Conservation (phyloP, 1,284 basidiomycete species). For the Anthracocystis setariae region DNA sequence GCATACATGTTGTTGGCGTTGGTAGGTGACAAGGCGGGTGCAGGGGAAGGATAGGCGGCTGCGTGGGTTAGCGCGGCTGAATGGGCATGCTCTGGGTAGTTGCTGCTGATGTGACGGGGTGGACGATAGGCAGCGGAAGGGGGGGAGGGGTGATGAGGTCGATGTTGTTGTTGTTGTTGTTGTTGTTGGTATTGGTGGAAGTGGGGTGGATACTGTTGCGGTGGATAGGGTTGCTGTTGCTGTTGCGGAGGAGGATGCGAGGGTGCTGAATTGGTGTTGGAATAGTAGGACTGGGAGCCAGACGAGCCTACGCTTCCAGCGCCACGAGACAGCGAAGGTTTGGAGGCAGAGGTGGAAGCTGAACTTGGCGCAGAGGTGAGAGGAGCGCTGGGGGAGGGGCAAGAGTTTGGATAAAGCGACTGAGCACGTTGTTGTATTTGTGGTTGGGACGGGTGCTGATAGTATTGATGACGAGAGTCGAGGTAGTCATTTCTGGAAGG, state of each 20-base stretch:
- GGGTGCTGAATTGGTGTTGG: slow-evolving; percentile 16
- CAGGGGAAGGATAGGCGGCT: slow-evolving; percentile 10
- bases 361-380: slow-evolving; percentile 11
- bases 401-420: slow-evolving; percentile 8
- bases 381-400: slow-evolving; percentile 14
- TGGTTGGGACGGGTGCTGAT: slow-evolving; percentile 15
- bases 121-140: slow-evolving; percentile 22
- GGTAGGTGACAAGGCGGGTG: slow-evolving; percentile 15
- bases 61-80: slow-evolving; percentile 28
- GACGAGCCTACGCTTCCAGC: slow-evolving; percentile 44
- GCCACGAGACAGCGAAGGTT: slow-evolving; percentile 19
- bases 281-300: slow-evolving; percentile 43
- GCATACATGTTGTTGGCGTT: slow-evolving; percentile 48
- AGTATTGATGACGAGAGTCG: slow-evolving; percentile 15
- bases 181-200: slow-evolving; percentile 3
- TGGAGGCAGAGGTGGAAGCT: slow-evolving; percentile 19
- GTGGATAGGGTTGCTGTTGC: slow-evolving; percentile 15
- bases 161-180: slow-evolving; percentile 13
- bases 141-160: slow-evolving; percentile 27
- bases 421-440: slow-evolving; percentile 9
- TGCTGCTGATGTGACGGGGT: slow-evolving; percentile 34
- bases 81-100: slow-evolving; percentile 34
- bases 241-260: slow-evolving; percentile 1
- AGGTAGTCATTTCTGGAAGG: slow-evolving; percentile 37
- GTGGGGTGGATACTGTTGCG: slow-evolving; percentile 10